A percentile compares a stretch with the other conserved stretches of the same genome.
These are phyloP conservation scores for Leishmania mexicana DNA, from an alignment of 208 protist species.

Conservation along the genomic window DNA sequence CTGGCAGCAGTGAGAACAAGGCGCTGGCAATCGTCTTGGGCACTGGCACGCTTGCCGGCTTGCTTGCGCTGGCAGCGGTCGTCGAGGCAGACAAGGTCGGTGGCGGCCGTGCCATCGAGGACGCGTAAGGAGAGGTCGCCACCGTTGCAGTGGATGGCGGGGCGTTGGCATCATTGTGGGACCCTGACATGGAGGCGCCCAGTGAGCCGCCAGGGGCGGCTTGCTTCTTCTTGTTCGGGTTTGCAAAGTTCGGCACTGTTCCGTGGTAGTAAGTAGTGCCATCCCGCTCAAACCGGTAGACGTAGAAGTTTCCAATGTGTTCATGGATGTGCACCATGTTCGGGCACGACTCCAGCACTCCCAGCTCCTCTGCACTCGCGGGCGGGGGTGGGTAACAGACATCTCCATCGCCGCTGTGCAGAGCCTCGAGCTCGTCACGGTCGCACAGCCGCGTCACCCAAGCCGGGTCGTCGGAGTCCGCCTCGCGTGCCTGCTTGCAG, in stretches of 20 bases:
- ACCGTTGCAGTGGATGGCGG: not conserved
- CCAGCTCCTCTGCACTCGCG: constrained; percentile 29
- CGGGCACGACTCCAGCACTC: constrained; percentile 19
- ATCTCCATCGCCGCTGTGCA: constrained; percentile 21
- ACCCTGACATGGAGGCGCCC: not conserved
- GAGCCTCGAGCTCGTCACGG: constrained; percentile 13
- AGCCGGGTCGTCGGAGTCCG: constrained; percentile 46
- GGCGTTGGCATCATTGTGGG: not conserved
- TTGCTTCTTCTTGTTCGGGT: constrained; percentile 74
- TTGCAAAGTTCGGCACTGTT: constrained; percentile 84
- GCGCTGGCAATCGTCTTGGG: constrained; percentile 27
- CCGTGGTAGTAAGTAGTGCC: constrained; percentile 80
- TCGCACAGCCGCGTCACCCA: constrained; percentile 55
- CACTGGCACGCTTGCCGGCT: constrained; percentile 9
- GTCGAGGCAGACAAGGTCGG: not conserved
- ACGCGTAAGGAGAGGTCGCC: not conserved
- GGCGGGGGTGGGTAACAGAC: constrained; percentile 26
- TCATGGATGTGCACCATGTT: constrained; percentile 54
- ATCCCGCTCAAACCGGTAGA: constrained; percentile 76
- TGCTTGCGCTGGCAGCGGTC: constrained; percentile 4
- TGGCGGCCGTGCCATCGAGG: constrained; percentile 4
- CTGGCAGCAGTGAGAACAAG: constrained; percentile 28
- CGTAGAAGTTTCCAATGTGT: constrained; percentile 74
- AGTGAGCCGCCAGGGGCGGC: not conserved
- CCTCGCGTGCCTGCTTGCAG: constrained; percentile 74